A percentile compares a stretch with the other conserved stretches of the same genome.
phyloP scores from a whole-genome alignment of 1,139 yeast species.

The Pichia sp. region DNA sequence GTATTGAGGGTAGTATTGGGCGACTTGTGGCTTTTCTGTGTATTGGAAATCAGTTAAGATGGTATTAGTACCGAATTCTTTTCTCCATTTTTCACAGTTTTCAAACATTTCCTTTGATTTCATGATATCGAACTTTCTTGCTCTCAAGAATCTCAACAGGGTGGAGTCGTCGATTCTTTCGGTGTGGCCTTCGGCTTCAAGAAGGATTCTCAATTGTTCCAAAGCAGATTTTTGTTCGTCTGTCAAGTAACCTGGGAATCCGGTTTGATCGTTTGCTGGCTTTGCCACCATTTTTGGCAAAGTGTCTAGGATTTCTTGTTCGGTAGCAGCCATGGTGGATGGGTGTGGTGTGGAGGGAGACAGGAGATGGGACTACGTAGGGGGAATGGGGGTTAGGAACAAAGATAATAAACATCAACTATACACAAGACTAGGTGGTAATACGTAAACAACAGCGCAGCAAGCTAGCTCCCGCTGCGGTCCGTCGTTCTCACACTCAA shows the following conservation, averaged over 20 bases:
- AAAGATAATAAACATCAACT: too few species aligned
- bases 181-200: conserved; percentile 63
- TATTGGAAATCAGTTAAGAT: conserved; percentile 85
- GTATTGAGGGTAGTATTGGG: conserved; percentile 90
- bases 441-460: background rate
- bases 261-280: conserved; percentile 56
- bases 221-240: conserved; percentile 63
- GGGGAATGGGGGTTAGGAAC: too few species aligned
- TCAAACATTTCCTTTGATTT: conserved; percentile 81
- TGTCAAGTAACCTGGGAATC: conserved; percentile 81
- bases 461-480: background rate
- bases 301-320: conserved; percentile 27
- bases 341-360: too few species aligned
- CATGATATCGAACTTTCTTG: conserved; percentile 86
- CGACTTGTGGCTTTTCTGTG: conserved; percentile 87
- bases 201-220: conserved; percentile 54
- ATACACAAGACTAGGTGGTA: too few species aligned
- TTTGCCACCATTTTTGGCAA: conserved; percentile 51
- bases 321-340: conserved; percentile 16
- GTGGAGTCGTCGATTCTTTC: conserved; percentile 89
- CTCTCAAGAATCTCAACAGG: conserved; percentile 81
- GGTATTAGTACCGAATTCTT: conserved; percentile 81
- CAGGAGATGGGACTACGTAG: too few species aligned
- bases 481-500: too few species aligned
- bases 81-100: conserved; percentile 91